These are phyloP conservation scores for Vararia minispora DNA, from an alignment of 768 basidiomycete genomes.

Conservation along the genomic window DNA sequence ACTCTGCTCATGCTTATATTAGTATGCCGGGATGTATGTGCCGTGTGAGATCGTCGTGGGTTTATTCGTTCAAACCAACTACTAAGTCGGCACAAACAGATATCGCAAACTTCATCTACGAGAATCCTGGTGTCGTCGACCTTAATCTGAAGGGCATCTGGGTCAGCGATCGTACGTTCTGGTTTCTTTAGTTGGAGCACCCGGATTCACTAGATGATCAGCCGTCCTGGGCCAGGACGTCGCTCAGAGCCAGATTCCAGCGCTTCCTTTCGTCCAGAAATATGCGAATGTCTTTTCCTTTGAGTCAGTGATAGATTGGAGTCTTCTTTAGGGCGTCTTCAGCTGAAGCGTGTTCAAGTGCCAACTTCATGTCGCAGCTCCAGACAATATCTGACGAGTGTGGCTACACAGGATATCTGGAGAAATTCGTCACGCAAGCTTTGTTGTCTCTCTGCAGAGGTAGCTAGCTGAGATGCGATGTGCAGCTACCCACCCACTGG, in stretches of 20 bases:
- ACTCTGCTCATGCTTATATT: neutral
- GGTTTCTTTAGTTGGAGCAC: too few relatives aligned
- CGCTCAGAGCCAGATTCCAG: slow-evolving; percentile 59
- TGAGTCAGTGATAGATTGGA: slow-evolving; percentile 57
- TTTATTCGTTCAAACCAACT: slow-evolving; percentile 15
- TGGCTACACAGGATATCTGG: slow-evolving; percentile 50
- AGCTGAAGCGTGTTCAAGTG: too few relatives aligned
- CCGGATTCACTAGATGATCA: slow-evolving; percentile 17
- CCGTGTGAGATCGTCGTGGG: slow-evolving; percentile 31
- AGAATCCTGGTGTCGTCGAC: slow-evolving; percentile 38
- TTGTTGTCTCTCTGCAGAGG: too few relatives aligned
- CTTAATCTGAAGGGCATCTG: slow-evolving; percentile 60
- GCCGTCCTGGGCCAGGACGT: slow-evolving; percentile 51
- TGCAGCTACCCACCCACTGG: slow-evolving; percentile 67
- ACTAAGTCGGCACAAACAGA: slow-evolving; percentile 27
- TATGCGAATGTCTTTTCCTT: slow-evolving; percentile 60
- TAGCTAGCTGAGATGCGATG: too few relatives aligned
- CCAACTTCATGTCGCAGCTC: slow-evolving; percentile 46
- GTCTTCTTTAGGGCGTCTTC: too few relatives aligned
- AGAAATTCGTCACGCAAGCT: slow-evolving; percentile 49
- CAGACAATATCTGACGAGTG: slow-evolving; percentile 42
- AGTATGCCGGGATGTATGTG: slow-evolving; percentile 70
- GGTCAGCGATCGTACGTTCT: slow-evolving; percentile 54
- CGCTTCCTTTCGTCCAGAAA: slow-evolving; percentile 64
- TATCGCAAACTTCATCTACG: slow-evolving; percentile 65